Base-by-base conservation (phyloP, 2,329 filamentous ascomycete genomes). In the Apiospora saccharicola region DNA sequence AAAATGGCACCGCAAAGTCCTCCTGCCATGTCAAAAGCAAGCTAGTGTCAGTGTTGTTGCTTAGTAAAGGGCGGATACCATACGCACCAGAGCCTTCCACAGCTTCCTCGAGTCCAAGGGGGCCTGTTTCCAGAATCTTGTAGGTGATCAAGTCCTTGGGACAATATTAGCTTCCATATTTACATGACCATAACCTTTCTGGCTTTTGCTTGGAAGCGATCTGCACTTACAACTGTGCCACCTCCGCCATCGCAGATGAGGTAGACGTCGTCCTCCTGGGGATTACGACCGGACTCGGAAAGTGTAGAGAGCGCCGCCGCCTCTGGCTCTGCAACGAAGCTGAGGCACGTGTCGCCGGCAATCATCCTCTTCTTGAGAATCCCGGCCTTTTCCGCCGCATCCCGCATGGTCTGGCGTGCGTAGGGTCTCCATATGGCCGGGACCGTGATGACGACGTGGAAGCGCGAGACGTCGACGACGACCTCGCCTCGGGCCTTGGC, bases 381-480 rank as follows among this genome's bases (percentile, higher is more conserved):
- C 1, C 77, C 77, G 1, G 78, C 74, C 5, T 70, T 67, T 41
- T 68, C 49, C 4, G 72, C 76, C 4, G 78, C 77, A 5, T 77
- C 51, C 41, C 70, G 26, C 73, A 76, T 79, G n/a, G 57, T 70
- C 6, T 75, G 69, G 22, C 75, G 69, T 3, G 77, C 78, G 47
- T 78, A 75, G 2, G 69, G 68, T 14, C 75, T 74, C 78, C 78
- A 80, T 37, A 79, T 78, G 1, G 78, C 78, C 8, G 78, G 78
- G 5, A 79, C 74, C 22, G 78, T 79, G 14, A 79, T 51, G 14
- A 77, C 75, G 10, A 78, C 74, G 7, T 74, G 74, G 19, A 77
- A 72, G 8, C 57, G 70, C 6, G 73, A 49, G 3, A 44, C 70
- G 3, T 76, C 71, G 13, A 79, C 67, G 8, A 74, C 57, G 26